These are phyloP conservation scores for Cordyceps pruinosa DNA, from an alignment of 2,329 filamentous ascomycete genomes.

Conservation along the genomic window DNA sequence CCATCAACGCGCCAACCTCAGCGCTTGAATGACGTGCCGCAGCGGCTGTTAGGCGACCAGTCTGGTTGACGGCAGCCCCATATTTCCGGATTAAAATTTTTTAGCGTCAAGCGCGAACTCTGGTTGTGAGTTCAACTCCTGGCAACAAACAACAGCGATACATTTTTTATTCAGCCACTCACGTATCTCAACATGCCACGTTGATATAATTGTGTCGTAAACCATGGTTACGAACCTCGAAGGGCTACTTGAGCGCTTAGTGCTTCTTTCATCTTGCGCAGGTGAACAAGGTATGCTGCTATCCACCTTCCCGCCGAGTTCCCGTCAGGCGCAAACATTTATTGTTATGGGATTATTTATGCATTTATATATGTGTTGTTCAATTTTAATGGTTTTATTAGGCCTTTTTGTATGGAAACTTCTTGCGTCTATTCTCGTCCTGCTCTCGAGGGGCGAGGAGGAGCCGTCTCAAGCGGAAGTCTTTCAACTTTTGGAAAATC, in stretches of 20 bases:
- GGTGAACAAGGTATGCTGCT: slow-evolving; percentile 30
- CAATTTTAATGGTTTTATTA: slow-evolving; percentile 11
- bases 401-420: slow-evolving; percentile 28
- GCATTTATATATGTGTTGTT: not conserved
- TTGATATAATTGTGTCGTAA: not conserved
- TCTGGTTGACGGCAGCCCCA: not conserved
- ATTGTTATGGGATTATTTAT: too few species aligned
- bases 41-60: too few species aligned
- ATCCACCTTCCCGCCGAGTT: not conserved
- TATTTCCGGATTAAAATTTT: not conserved
- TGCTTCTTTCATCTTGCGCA: slow-evolving; percentile 31
- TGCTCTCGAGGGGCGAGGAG: not conserved
- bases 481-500: slow-evolving; percentile 12
- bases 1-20: too few species aligned
- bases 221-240: slow-evolving; percentile 33
- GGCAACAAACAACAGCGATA: not conserved
- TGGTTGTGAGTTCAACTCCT: slow-evolving; percentile 13
- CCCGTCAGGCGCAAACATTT: not conserved
- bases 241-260: slow-evolving; percentile 29
- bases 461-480: slow-evolving; percentile 15
- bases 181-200: slow-evolving; percentile 1
- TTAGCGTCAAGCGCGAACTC: not conserved
- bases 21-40: too few species aligned
- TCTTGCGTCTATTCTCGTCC: slow-evolving; percentile 25
- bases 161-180: slow-evolving; percentile 1